Conservation (phyloP, 371 early-diverging fungal genomes). For the Amoeboaphelidium protococcarum region DNA sequence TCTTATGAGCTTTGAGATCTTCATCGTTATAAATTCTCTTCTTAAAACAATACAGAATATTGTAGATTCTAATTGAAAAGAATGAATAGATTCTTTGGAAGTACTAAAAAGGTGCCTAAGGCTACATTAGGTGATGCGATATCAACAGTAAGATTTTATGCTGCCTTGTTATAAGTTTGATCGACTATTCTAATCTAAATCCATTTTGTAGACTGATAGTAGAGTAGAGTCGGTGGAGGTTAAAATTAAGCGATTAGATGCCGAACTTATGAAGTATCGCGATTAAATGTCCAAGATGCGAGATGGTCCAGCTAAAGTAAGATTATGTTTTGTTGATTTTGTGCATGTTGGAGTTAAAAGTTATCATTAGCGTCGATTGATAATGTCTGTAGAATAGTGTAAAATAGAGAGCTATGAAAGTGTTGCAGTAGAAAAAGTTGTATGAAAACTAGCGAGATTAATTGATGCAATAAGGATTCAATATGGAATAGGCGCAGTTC, state of each 20-base stretch:
- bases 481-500: constrained; percentile 60
- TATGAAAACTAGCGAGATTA: constrained; percentile 77
- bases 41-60: too few relatives aligned
- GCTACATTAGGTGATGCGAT: constrained; percentile 48
- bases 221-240: constrained; percentile 64
- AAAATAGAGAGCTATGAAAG: constrained; percentile 62
- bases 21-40: too few relatives aligned
- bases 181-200: neutral
- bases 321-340: neutral
- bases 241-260: constrained; percentile 73
- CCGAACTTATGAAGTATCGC: constrained; percentile 57
- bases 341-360: too few relatives aligned
- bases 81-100: constrained; percentile 64
- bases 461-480: constrained; percentile 74
- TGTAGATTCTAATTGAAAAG: neutral
- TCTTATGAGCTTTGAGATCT: too few relatives aligned
- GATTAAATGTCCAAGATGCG: constrained; percentile 81
- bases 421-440: constrained; percentile 74
- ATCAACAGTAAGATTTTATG: constrained; percentile 17
- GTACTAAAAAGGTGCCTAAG: constrained; percentile 35
- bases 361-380: neutral
- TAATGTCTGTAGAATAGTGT: constrained; percentile 39
- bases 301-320: constrained; percentile 66
- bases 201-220: constrained; percentile 31
- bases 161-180: neutral